Conservation (phyloP, 2,329 filamentous ascomycete genomes). For the Colletotrichum gigasporum region DNA sequence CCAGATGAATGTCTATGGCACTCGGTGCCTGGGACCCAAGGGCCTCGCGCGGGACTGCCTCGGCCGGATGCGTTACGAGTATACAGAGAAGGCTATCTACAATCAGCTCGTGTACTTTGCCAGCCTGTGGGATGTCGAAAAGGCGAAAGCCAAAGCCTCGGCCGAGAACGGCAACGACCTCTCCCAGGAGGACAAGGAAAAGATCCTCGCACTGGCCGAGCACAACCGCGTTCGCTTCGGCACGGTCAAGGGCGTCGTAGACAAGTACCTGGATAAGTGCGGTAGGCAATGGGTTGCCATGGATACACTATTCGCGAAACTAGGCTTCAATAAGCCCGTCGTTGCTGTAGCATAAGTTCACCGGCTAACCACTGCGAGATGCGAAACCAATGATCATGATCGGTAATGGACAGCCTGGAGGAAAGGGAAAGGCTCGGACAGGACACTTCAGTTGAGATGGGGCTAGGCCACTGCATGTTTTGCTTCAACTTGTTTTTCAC, state of each 20-base stretch:
- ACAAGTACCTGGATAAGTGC: slow-evolving; percentile 87
- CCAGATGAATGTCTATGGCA: slow-evolving; percentile 92
- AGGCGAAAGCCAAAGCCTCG: slow-evolving; percentile 66
- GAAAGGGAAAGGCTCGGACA: too few species aligned
- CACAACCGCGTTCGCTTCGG: slow-evolving; percentile 84
- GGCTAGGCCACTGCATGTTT: too few species aligned
- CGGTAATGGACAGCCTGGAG: not conserved
- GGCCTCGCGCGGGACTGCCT: slow-evolving; percentile 86
- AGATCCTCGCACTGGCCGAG: slow-evolving; percentile 77
- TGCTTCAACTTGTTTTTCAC: too few species aligned
- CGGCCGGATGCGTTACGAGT: slow-evolving; percentile 89
- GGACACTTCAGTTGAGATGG: too few species aligned
- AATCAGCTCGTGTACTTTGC: slow-evolving; percentile 93
- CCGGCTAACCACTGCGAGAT: too few species aligned
- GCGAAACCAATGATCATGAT: slow-evolving; percentile 9
- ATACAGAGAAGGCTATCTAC: slow-evolving; percentile 88
- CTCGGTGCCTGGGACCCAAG: slow-evolving; percentile 86
- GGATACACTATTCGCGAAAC: slow-evolving; percentile 82
- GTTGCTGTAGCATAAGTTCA: slow-evolving; percentile 1
- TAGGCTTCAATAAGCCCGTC: slow-evolving; percentile 59
- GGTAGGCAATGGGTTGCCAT: slow-evolving; percentile 93
- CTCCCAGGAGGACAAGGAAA: slow-evolving; percentile 63
- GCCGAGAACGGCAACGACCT: slow-evolving; percentile 44
- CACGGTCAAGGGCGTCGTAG: slow-evolving; percentile 80
- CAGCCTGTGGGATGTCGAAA: slow-evolving; percentile 88